phyloP scores from a whole-genome alignment of 2,329 filamentous ascomycete species.

The Sporothrix curviconia region DNA sequence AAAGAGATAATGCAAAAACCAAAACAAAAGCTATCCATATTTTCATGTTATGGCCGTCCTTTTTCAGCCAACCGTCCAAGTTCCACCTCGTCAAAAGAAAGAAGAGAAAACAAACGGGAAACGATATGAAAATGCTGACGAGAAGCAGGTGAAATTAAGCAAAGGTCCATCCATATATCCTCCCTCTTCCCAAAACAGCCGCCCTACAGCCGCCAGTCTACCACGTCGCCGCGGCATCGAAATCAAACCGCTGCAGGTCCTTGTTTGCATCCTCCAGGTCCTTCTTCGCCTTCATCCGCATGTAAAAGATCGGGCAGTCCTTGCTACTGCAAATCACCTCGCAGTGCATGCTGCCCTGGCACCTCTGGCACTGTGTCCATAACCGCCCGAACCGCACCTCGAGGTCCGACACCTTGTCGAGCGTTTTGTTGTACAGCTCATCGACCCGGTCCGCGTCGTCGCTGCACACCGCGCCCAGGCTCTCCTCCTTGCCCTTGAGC shows the following conservation, averaged over 20 bases:
- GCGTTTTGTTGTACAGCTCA: conserved; percentile 87
- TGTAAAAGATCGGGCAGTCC: conserved; percentile 99
- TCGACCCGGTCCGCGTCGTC: conserved; percentile 80
- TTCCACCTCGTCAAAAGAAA: neutral
- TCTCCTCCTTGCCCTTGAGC: conserved; percentile 70
- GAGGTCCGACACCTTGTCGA: conserved; percentile 82
- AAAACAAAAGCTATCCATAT: neutral
- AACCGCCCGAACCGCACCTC: conserved; percentile 87
- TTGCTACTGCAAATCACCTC: conserved; percentile 96
- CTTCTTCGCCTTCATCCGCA: conserved; percentile 99
- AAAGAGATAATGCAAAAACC: neutral
- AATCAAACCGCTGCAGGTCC: conserved; percentile 84
- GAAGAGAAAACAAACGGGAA: neutral
- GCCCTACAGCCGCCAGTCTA: no score
- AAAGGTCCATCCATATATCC: neutral
- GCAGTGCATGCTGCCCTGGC: conserved; percentile 95
- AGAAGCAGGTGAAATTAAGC: neutral
- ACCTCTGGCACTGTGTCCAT: conserved; percentile 97
- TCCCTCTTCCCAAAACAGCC: no score
- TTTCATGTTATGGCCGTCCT: neutral
- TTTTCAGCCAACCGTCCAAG: neutral
- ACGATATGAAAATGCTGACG: neutral
- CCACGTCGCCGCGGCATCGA: conserved; percentile 65
- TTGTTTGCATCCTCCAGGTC: conserved; percentile 92
- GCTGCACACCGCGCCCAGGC: conserved; percentile 69